phyloP scores from a whole-genome alignment of 2,329 filamentous ascomycete genomes.

The Epichloe scottii region DNA sequence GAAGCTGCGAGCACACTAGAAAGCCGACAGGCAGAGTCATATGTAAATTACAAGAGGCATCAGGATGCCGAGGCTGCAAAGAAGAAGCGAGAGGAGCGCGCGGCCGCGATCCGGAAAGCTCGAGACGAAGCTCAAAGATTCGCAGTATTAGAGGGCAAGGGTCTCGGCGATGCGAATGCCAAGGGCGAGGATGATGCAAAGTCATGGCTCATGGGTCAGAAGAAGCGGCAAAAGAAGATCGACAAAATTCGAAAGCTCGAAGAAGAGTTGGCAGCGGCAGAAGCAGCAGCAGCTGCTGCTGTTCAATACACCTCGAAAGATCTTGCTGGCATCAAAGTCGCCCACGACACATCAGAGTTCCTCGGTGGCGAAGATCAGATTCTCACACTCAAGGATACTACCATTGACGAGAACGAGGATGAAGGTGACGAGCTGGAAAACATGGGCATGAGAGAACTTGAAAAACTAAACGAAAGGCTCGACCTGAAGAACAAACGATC shows the following conservation, averaged over 20 bases:
- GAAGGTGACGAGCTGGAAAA: slow-evolving; percentile 87
- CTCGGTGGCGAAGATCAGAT: slow-evolving; percentile 78
- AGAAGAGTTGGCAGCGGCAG: slow-evolving; percentile 66
- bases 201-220: slow-evolving; percentile 77
- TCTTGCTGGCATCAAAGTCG: slow-evolving; percentile 81
- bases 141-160: slow-evolving; percentile 65
- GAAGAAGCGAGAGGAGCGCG: slow-evolving; percentile 64
- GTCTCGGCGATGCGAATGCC: slow-evolving; percentile 64
- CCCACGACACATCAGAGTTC: slow-evolving; percentile 72
- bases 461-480: slow-evolving; percentile 62
- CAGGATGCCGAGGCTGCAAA: slow-evolving; percentile 65
- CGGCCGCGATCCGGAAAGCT: slow-evolving; percentile 75
- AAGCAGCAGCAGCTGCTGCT: slow-evolving; percentile 50
- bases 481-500: slow-evolving; percentile 84
- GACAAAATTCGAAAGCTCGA: slow-evolving; percentile 60
- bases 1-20: slow-evolving; percentile 76
- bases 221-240: slow-evolving; percentile 90
- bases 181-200: slow-evolving; percentile 61
- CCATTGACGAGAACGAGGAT: slow-evolving; percentile 71
- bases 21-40: slow-evolving; percentile 58
- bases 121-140: slow-evolving; percentile 71
- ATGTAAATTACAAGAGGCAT: slow-evolving; percentile 57
- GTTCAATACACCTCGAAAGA: slow-evolving; percentile 72
- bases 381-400: slow-evolving; percentile 85
- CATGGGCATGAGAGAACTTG: slow-evolving; percentile 55